Conservation (phyloP, 371 early-diverging fungal genomes). For the Dichotomocladium elegans region DNA sequence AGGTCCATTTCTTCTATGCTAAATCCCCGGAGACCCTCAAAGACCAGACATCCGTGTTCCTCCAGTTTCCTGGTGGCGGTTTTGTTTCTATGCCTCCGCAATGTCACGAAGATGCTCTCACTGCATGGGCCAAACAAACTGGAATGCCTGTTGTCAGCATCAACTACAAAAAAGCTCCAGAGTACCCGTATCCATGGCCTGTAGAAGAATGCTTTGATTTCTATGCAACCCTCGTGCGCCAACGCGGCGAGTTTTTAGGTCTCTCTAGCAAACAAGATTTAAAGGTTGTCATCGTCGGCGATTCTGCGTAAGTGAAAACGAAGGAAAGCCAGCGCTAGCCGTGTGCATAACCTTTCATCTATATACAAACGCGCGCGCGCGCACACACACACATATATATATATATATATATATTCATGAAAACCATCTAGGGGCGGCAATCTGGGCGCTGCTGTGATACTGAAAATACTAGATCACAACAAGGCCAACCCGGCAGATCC, state of each 20-base stretch:
- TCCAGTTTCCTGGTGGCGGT: conserved; percentile 85
- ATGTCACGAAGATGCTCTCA: conserved; percentile 70
- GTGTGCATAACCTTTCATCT: too few species aligned
- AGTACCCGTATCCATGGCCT: conserved; percentile 91
- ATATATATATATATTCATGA: too few species aligned
- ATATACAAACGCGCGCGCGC: too few species aligned
- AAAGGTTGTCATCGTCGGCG: conserved; percentile 78
- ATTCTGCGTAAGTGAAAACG: conserved; percentile 80
- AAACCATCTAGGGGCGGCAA: conserved; percentile 80
- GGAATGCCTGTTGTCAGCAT: conserved; percentile 72
- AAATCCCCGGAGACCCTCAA: conserved; percentile 40
- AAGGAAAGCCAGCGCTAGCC: neutral
- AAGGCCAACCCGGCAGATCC: conserved; percentile 11
- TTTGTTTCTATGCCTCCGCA: conserved; percentile 81
- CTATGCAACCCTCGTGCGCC: conserved; percentile 63
- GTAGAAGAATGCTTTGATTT: conserved; percentile 92
- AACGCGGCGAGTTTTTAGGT: conserved; percentile 71
- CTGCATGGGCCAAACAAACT: conserved; percentile 66
- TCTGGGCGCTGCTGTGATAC: conserved; percentile 61
- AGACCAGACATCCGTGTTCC: conserved; percentile 55
- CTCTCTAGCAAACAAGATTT: conserved; percentile 49
- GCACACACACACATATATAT: too few species aligned
- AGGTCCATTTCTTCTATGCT: conserved; percentile 51
- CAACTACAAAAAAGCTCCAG: conserved; percentile 95
- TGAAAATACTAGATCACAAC: conserved; percentile 63